Evolutionary conservation across 2,329 filamentous ascomycete species (phyloP).

Genomic region (Grosmannia huntii): DNA sequence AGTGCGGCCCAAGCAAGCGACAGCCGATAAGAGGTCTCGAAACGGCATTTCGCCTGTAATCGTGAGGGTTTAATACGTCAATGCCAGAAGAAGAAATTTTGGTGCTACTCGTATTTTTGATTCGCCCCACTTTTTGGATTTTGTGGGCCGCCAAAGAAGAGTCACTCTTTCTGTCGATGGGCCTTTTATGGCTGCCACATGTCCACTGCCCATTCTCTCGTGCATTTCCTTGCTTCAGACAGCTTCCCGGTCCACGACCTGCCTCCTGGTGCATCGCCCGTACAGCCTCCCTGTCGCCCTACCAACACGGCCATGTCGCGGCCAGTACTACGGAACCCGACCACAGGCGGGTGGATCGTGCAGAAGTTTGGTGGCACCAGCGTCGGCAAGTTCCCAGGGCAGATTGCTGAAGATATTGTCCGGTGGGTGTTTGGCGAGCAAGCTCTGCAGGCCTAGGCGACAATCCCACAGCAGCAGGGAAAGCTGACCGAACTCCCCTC

Average conservation of each 20-base stretch:
- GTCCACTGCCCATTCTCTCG: not conserved
- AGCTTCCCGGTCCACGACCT: not conserved
- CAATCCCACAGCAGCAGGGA: too few relatives aligned
- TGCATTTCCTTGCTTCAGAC: not conserved
- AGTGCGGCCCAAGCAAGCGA: not conserved
- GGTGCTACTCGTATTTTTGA: not conserved
- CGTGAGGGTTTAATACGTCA: not conserved
- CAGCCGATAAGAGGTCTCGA: not conserved
- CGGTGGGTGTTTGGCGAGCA: conserved; percentile 7
- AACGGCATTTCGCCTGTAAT: not conserved
- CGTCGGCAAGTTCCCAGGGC: conserved; percentile 40
- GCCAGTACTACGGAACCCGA: conserved; percentile 8
- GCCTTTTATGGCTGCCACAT: not conserved
- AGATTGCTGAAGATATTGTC: conserved; percentile 19
- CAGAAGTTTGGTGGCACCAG: conserved; percentile 51
- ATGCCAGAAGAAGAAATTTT: not conserved
- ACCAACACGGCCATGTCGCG: conserved; percentile 5
- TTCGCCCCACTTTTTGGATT: not conserved
- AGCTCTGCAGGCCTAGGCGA: too few relatives aligned
- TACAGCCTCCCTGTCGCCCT: not conserved
- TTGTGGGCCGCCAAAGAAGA: not conserved
- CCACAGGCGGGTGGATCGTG: conserved; percentile 33
- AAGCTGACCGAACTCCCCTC: not conserved
- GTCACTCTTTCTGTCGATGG: not conserved
- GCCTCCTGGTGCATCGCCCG: not conserved